phyloP scores from a whole-genome alignment of 208 protist genomes.

The Naegleria fowleri region DNA sequence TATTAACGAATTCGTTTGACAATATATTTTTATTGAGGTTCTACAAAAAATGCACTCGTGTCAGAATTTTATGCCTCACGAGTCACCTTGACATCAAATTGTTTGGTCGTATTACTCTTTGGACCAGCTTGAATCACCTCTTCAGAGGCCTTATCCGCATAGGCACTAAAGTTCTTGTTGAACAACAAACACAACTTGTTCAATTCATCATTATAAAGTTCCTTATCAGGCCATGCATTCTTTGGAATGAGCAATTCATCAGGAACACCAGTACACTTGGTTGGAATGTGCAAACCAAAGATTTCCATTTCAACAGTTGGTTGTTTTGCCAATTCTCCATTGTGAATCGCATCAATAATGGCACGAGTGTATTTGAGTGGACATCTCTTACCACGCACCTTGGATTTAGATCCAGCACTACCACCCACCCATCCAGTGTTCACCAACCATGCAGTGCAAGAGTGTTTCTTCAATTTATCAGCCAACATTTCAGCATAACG shows the following conservation, averaged over 20 bases:
- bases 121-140: slow-evolving; percentile 73
- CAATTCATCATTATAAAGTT: slow-evolving; percentile 63
- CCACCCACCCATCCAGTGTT: slow-evolving; percentile 89
- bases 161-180: slow-evolving; percentile 81
- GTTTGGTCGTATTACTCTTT: slow-evolving; percentile 33
- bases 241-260: slow-evolving; percentile 73
- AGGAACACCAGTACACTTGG: slow-evolving; percentile 60
- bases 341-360: slow-evolving; percentile 90
- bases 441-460: slow-evolving; percentile 76
- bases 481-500: slow-evolving; percentile 91
- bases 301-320: slow-evolving; percentile 62
- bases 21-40: neutral
- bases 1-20: neutral
- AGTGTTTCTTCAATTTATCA: slow-evolving; percentile 76
- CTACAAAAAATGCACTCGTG: neutral
- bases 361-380: slow-evolving; percentile 80
- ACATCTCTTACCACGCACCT: slow-evolving; percentile 59
- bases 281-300: slow-evolving; percentile 82
- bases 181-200: slow-evolving; percentile 81
- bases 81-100: neutral
- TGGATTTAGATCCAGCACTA: slow-evolving; percentile 60
- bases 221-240: slow-evolving; percentile 77
- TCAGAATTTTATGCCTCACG: neutral
- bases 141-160: slow-evolving; percentile 61
- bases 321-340: slow-evolving; percentile 70